phyloP scores from a whole-genome alignment of 1,284 basidiomycete genomes.

The Cutaneotrichosporon sp. region DNA sequence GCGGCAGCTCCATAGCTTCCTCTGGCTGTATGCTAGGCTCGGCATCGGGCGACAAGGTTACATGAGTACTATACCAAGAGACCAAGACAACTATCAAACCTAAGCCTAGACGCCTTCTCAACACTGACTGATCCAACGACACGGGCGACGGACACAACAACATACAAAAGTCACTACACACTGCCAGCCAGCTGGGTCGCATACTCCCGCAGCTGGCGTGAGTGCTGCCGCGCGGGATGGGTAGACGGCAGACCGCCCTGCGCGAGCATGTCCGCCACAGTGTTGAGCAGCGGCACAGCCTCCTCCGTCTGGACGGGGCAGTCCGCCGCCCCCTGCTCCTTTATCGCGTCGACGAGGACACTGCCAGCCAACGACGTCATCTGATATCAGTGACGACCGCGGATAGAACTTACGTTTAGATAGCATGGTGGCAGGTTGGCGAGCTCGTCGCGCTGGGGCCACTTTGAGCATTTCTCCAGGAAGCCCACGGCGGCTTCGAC shows the following conservation, averaged over 20 bases:
- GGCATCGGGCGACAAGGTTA: too few species aligned
- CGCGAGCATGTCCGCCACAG: conserved; percentile 26
- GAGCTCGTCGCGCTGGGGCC: conserved; percentile 24
- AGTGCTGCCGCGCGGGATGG: conserved; percentile 26
- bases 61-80: too few species aligned
- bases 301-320: conserved; percentile 14
- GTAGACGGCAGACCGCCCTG: conserved; percentile 23
- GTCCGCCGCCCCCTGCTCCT: conserved; percentile 11
- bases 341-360: conserved; percentile 19
- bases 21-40: too few species aligned
- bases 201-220: conserved; percentile 18
- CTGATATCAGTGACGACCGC: conserved; percentile 7
- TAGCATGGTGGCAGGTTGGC: conserved; percentile 32
- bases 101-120: too few species aligned
- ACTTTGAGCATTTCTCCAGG: conserved; percentile 27
- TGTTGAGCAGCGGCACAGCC: conserved; percentile 20
- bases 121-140: too few species aligned
- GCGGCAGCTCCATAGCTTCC: conserved; percentile 26
- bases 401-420: conserved; percentile 20
- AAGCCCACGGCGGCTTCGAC: conserved; percentile 30
- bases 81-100: too few species aligned
- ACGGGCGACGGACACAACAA: too few species aligned
- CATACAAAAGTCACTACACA: too few species aligned
- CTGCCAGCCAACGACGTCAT: conserved; percentile 23
- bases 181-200: conserved; percentile 17